Conservation (phyloP, 371 early-diverging fungal species). For the Apophysomyces variabilis region DNA sequence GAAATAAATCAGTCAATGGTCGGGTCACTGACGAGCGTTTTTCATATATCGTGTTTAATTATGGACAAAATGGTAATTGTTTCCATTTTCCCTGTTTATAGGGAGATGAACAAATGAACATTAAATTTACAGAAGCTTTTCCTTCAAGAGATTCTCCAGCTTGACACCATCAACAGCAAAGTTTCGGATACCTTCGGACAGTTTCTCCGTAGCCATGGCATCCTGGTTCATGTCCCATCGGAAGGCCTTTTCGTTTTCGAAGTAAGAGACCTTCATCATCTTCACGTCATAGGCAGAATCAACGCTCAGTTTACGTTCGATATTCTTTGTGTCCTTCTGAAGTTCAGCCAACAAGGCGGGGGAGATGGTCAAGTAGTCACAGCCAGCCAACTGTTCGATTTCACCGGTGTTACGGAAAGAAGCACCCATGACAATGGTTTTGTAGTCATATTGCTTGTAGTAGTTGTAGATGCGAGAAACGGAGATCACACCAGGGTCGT, state of each 20-base stretch:
- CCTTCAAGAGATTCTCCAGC: slow-evolving; percentile 72
- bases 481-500: slow-evolving; percentile 95
- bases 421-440: slow-evolving; percentile 99
- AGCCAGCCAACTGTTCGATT: slow-evolving; percentile 95
- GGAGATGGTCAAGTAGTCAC: slow-evolving; percentile 96
- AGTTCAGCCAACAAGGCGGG: slow-evolving; percentile 87
- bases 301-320: slow-evolving; percentile 76
- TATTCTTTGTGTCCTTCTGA: slow-evolving; percentile 56
- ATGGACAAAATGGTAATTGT: neutral
- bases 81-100: slow-evolving; percentile 1
- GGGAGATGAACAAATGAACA: slow-evolving; percentile 11
- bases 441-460: slow-evolving; percentile 96
- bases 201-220: slow-evolving; percentile 97
- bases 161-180: slow-evolving; percentile 92
- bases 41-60: neutral
- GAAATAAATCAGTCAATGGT: no score
- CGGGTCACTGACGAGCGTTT: no score
- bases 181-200: slow-evolving; percentile 95
- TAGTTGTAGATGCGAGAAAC: slow-evolving; percentile 97
- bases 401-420: slow-evolving; percentile 97
- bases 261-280: slow-evolving; percentile 70
- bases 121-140: slow-evolving; percentile 46
- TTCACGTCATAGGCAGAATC: slow-evolving; percentile 58
- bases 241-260: slow-evolving; percentile 82
- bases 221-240: slow-evolving; percentile 98